Conservation (phyloP, 306 rosid species). For the Clitoria ternatea region DNA sequence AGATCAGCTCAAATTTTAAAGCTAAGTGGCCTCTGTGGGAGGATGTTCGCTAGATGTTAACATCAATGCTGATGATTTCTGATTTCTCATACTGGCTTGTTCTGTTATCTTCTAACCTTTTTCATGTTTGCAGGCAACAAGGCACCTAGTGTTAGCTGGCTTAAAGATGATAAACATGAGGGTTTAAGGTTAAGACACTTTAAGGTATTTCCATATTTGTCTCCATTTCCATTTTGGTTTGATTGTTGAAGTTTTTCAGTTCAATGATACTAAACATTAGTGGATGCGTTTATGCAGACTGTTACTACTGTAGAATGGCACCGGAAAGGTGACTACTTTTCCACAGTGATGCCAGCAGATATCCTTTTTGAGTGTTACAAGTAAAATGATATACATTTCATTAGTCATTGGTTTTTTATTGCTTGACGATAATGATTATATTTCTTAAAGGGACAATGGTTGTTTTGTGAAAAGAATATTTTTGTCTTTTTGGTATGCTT, state of each 20-base stretch:
- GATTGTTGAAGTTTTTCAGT: constrained; percentile 1
- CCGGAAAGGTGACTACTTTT: constrained; percentile 90
- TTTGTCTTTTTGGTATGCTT: not conserved
- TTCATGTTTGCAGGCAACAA: constrained; percentile 28
- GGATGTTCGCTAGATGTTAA: not conserved
- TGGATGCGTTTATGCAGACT: constrained; percentile 52
- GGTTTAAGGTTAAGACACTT: constrained; percentile 77
- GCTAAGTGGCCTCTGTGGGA: not conserved
- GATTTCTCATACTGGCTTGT: constrained; percentile 4
- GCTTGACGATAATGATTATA: not conserved
- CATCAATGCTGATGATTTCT: not conserved
- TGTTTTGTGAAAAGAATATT: not conserved
- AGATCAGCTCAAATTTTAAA: constrained; percentile 3
- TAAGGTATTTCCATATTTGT: constrained; percentile 56
- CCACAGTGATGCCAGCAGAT: constrained; percentile 91
- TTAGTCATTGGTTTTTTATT: constrained; percentile 11
- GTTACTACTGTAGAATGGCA: constrained; percentile 91
- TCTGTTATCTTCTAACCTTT: constrained; percentile 23
- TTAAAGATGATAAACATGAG: constrained; percentile 58
- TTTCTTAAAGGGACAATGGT: not conserved
- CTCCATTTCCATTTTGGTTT: constrained; percentile 4
- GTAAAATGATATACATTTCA: not conserved
- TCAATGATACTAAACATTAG: constrained; percentile 8
- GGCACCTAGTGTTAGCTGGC: constrained; percentile 64
- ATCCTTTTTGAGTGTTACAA: constrained; percentile 48